Evolutionary conservation across 805 yeast genomes (phyloP).

Genomic region (Candida ortonii): DNA sequence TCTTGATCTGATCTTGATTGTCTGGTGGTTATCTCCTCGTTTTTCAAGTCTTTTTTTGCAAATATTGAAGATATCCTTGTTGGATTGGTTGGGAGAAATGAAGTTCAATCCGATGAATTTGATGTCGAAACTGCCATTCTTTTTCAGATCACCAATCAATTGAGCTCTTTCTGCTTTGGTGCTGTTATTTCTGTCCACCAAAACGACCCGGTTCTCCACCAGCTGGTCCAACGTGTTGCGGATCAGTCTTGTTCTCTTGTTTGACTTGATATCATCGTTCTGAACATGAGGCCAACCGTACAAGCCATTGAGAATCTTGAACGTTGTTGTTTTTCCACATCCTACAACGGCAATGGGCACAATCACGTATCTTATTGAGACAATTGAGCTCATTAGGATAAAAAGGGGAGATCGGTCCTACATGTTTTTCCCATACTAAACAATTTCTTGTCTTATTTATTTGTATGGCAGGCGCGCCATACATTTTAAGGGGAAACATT

Average conservation of each 20-base stretch:
- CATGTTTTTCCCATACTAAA: no score
- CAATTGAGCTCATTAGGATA: not conserved
- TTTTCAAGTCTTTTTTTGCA: conserved; percentile 53
- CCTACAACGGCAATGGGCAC: conserved; percentile 83
- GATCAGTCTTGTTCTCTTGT: conserved; percentile 43
- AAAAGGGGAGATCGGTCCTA: no score
- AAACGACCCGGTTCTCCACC: conserved; percentile 41
- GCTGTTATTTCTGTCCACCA: conserved; percentile 78
- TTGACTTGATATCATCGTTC: conserved; percentile 61
- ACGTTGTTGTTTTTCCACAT: conserved; percentile 83
- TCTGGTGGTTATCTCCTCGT: conserved; percentile 82
- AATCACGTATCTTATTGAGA: conserved; percentile 40
- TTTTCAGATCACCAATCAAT: conserved; percentile 47
- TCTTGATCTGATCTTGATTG: conserved; percentile 48
- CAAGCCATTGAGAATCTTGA: conserved; percentile 51
- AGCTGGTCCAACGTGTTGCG: conserved; percentile 38
- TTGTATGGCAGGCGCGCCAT: no score
- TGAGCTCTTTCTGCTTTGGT: conserved; percentile 61
- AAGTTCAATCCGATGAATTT: conserved; percentile 64
- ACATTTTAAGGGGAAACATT: not conserved
- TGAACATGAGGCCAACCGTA: conserved; percentile 70
- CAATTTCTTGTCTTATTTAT: no score
- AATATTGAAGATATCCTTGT: conserved; percentile 37
- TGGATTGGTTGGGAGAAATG: conserved; percentile 31
- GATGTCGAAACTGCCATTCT: conserved; percentile 40